Percentiles rank a stretch among this genome's conserved stretches.
Conservation (phyloP, 2,329 filamentous ascomycete species). For the Mariannaea elegans region DNA sequence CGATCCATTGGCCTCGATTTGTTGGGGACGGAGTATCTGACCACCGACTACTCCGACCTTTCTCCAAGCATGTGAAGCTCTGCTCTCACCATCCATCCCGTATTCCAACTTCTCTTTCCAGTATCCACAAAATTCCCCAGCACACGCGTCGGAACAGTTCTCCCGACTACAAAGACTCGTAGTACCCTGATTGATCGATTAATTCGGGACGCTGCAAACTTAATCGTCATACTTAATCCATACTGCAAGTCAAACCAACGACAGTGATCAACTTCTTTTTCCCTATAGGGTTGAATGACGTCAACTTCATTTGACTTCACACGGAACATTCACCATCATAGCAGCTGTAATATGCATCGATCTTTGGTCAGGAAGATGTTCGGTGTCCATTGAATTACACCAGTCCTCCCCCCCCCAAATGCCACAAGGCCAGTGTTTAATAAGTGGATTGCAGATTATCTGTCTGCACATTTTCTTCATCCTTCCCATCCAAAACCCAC, state of each 20-base stretch:
- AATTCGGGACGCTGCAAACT: not conserved
- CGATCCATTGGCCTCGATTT: constrained; percentile 19
- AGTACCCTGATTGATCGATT: not conserved
- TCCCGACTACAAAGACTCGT: not conserved
- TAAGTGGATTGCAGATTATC: too few species aligned
- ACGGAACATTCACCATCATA: not conserved
- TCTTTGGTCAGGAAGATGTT: not conserved
- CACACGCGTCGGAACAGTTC: constrained; percentile 7
- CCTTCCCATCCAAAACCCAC: not conserved
- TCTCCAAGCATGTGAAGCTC: constrained; percentile 8
- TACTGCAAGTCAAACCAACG: not conserved
- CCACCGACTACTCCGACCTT: constrained; percentile 5
- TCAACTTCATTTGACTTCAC: not conserved
- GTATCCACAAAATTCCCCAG: constrained; percentile 4
- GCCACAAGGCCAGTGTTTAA: not conserved
- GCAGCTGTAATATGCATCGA: too few species aligned
- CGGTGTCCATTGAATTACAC: not conserved
- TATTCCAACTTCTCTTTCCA: not conserved
- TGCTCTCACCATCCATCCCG: not conserved
- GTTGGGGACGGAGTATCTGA: constrained; percentile 33
- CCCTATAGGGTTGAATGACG: not conserved
- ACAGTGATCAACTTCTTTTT: not conserved
- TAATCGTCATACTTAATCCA: constrained; percentile 3
- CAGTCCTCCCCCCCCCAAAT: not conserved
- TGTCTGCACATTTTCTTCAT: not conserved